Base-by-base conservation (phyloP, 257 asterid species). In the Schizonepeta tenuifolia region DNA sequence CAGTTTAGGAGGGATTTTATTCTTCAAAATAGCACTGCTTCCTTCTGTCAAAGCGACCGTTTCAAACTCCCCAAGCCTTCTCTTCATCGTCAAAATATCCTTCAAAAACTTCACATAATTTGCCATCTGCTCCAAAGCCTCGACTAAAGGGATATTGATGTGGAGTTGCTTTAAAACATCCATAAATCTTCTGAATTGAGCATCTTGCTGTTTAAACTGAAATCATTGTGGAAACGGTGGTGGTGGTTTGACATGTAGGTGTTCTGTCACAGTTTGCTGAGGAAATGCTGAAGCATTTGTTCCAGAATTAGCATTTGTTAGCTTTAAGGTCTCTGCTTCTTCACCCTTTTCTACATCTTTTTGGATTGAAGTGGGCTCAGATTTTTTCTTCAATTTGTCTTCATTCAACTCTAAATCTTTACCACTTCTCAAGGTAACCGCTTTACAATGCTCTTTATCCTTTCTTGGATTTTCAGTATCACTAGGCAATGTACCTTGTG, bases 301-400 rank as follows among this genome's bases (percentile, higher is more conserved):
- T n/a, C n/a, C n/a, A n/a, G 8, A 10, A 11, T 11, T 4, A 10
- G 1, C 14, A 0, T 35, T 13, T 13, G 17, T 2, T 4, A 12
- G 17, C 51, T 10, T 44, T 44, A 18, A 44, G 3, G 51, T 1
- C 2, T 7, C 18, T 13, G 51, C 3, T 5, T 4, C 51, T 12
- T 44, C 51, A 44, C 51, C 14, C 17, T 44, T 44, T 0, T 44
- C 51, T 18, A 44, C 7, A 14, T 6, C 9, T 1, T 5, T 49
- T 49, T 49, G 55, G 55, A 49, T 49, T 49, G 55, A 49, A 49
- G 55, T 49, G 55, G 55, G 55, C 55, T 49, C 55, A 49, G 22
- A 5, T n/a, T 49, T 6, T n/a, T 9, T n/a, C 2, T 15, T 1
- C 1, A n/a, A 4, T n/a, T 49, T 49, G 2, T 49, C 55, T n/a